phyloP scores from a whole-genome alignment of 345 rosid genomes.

The Gossypium rotundifolium region DNA sequence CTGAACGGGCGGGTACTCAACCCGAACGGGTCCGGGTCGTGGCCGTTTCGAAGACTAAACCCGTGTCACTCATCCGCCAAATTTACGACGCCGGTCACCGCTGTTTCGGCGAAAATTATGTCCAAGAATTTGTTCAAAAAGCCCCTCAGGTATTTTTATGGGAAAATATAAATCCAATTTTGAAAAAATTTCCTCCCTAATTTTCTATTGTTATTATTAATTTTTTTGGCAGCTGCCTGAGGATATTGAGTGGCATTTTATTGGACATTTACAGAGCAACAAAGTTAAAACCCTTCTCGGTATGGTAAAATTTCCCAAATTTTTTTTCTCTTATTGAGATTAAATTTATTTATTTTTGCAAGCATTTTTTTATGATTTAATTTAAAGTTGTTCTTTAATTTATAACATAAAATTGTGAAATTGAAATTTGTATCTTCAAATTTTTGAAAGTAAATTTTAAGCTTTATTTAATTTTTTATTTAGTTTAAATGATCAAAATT shows the following conservation, averaged over 20 bases:
- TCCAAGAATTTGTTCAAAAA: slow-evolving; percentile 78
- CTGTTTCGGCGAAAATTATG: slow-evolving; percentile 83
- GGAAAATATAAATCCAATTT: not conserved
- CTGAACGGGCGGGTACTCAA: slow-evolving; percentile 44
- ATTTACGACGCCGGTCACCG: slow-evolving; percentile 90
- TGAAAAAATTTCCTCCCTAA: not conserved
- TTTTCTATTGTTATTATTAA: not conserved
- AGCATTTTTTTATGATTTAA: not conserved
- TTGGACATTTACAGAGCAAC: slow-evolving; percentile 90
- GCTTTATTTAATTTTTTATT: not conserved
- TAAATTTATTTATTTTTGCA: not conserved
- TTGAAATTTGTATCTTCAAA: not conserved
- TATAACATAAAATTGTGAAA: not conserved
- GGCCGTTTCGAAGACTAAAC: slow-evolving; percentile 82
- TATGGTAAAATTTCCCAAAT: slow-evolving; percentile 19
- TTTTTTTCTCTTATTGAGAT: not conserved
- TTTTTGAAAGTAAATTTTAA: not conserved
- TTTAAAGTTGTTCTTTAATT: not conserved
- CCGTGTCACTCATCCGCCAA: slow-evolving; percentile 76
- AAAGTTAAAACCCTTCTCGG: slow-evolving; percentile 77
- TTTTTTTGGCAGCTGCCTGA: slow-evolving; percentile 56
- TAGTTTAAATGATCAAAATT: not conserved
- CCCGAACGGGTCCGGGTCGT: slow-evolving; percentile 57
- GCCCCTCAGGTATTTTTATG: slow-evolving; percentile 57
- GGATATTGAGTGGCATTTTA: slow-evolving; percentile 85